Evolutionary conservation across 208 protist species (phyloP).

Genomic region (Trichomonas vaginalis): DNA sequence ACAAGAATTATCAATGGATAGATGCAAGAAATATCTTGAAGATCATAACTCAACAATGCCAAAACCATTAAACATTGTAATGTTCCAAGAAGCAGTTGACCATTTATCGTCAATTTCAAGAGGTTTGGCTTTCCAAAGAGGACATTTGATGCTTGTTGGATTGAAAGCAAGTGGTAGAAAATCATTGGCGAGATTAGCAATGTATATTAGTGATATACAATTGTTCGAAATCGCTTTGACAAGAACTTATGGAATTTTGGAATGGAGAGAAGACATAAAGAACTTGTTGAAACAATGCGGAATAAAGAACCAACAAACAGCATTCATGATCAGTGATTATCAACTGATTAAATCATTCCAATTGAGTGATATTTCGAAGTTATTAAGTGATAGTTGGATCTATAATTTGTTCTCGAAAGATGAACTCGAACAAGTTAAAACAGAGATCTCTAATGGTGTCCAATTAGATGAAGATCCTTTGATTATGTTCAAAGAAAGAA

Average conservation of each 20-base stretch:
- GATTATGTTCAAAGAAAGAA: conserved; percentile 78
- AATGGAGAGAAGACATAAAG: conserved; percentile 36
- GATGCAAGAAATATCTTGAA: conserved; percentile 55
- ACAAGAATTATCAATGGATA: not conserved
- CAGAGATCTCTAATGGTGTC: conserved; percentile 40
- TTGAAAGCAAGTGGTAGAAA: conserved; percentile 81
- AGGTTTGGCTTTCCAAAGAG: conserved; percentile 75
- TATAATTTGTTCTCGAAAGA: conserved; percentile 81
- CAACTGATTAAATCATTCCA: conserved; percentile 78
- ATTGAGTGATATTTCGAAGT: conserved; percentile 86
- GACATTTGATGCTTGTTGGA: conserved; percentile 76
- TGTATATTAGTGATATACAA: conserved; percentile 60
- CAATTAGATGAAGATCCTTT: conserved; percentile 68
- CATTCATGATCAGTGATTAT: conserved; percentile 77
- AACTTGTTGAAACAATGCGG: conserved; percentile 49
- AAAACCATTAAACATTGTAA: conserved; percentile 71
- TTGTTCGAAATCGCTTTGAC: not conserved
- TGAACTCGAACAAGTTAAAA: conserved; percentile 46
- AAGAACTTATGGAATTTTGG: conserved; percentile 59
- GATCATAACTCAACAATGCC: conserved; percentile 69
- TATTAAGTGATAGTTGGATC: conserved; percentile 83
- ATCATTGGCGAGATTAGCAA: conserved; percentile 69
- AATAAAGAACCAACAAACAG: conserved; percentile 62
- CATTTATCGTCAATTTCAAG: conserved; percentile 78
- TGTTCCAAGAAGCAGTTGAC: conserved; percentile 82